These are phyloP conservation scores for Trebouxia sp. DNA, from an alignment of 139 green algal genomes.

Conservation along the genomic window DNA sequence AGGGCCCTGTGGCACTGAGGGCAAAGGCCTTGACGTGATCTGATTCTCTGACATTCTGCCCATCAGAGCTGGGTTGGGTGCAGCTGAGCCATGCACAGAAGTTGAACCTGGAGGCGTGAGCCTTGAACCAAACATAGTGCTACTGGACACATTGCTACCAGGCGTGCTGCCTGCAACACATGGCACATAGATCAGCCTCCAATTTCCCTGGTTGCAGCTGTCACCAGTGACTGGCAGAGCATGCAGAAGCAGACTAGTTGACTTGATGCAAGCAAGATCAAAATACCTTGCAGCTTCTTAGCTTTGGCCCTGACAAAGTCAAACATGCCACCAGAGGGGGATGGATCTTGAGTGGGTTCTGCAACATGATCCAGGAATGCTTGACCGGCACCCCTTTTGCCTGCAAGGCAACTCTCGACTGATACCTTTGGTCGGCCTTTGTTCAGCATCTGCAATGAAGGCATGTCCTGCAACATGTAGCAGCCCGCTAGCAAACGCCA, in stretches of 20 bases:
- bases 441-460: no score
- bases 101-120: neutral
- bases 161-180: neutral
- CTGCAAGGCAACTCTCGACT: no score
- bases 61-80: neutral
- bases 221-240: no score
- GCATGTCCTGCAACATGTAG: no score
- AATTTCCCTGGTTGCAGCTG: neutral
- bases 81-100: neutral
- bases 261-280: neutral
- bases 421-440: no score
- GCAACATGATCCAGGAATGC: neutral
- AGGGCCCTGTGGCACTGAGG: no score
- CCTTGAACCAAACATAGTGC: neutral
- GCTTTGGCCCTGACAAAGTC: slow-evolving; percentile 7
- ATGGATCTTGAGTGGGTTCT: neutral
- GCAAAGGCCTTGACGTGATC: slow-evolving; percentile 2
- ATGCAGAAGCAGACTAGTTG: no score
- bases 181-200: neutral
- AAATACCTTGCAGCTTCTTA: slow-evolving; percentile 1
- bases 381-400: slow-evolving; percentile 8
- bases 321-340: neutral
- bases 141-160: slow-evolving; percentile 9
- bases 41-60: neutral
- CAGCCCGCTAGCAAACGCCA: no score